A percentile compares a stretch with the other conserved stretches of the same genome.
These are phyloP conservation scores for Xylaria sp. DNA, from an alignment of 2,329 filamentous ascomycete genomes.

Conservation along the genomic window DNA sequence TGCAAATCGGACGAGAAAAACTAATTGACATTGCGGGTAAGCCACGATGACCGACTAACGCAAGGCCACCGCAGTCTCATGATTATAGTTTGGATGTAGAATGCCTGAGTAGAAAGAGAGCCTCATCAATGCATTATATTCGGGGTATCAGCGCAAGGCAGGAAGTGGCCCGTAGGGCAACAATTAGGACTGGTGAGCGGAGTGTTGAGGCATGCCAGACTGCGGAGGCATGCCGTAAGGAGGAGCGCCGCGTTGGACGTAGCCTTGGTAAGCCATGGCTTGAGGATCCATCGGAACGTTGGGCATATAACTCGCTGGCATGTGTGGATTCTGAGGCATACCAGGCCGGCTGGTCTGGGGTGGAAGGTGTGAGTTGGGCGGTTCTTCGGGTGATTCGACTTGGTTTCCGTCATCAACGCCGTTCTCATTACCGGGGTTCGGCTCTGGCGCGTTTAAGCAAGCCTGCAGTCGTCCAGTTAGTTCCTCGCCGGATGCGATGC, in stretches of 20 bases:
- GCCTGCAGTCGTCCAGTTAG: conserved; percentile 69
- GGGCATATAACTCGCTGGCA: conserved; percentile 72
- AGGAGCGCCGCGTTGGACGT: conserved; percentile 75
- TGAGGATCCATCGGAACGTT: conserved; percentile 78
- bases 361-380: conserved; percentile 78
- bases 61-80: conserved; percentile 58
- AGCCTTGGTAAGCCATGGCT: conserved; percentile 84
- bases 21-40: conserved; percentile 45
- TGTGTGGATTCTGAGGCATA: conserved; percentile 72
- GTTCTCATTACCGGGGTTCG: conserved; percentile 81
- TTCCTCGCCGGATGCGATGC: conserved; percentile 27
- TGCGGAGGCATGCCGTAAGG: conserved; percentile 84
- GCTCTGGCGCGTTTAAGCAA: conserved; percentile 95
- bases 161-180: conserved; percentile 47
- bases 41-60: conserved; percentile 54
- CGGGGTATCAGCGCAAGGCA: conserved; percentile 64
- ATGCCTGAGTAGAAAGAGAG: conserved; percentile 51
- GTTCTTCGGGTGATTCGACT: conserved; percentile 92
- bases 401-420: conserved; percentile 80
- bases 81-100: conserved; percentile 52
- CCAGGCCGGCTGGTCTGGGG: conserved; percentile 71
- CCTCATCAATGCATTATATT: conserved; percentile 65
- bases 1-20: conserved; percentile 42
- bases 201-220: conserved; percentile 82
- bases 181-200: conserved; percentile 79